Percentiles rank a stretch among this genome's conserved stretches.
phyloP scores from a whole-genome alignment of 2,329 filamentous ascomycete genomes.

The Calonectria fujianensis region DNA sequence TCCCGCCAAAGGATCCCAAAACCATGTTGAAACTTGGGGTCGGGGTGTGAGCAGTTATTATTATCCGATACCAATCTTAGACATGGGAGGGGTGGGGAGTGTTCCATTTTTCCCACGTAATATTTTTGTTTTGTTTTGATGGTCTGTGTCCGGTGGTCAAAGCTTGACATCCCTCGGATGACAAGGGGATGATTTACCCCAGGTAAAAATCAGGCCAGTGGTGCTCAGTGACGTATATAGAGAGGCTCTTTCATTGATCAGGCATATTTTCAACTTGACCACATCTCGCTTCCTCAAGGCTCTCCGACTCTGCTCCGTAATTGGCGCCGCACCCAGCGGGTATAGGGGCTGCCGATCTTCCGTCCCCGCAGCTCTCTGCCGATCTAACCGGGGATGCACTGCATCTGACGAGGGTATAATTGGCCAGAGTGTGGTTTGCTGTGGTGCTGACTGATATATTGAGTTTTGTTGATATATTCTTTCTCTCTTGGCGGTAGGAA shows the following conservation, averaged over 20 bases:
- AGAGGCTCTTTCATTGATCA: background rate
- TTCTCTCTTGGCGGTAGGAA: background rate
- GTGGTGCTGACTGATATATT: background rate
- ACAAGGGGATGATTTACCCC: background rate
- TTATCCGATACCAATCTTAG: background rate
- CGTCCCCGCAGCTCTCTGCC: background rate
- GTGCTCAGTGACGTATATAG: background rate
- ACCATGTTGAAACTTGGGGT: background rate
- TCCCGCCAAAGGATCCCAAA: background rate
- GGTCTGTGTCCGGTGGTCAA: background rate
- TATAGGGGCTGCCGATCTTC: conserved; percentile 3
- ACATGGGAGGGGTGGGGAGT: background rate
- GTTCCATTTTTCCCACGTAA: background rate
- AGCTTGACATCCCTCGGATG: background rate
- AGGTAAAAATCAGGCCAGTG: background rate
- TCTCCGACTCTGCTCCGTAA: background rate
- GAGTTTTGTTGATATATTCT: background rate
- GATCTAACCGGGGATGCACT: background rate
- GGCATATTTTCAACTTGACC: background rate
- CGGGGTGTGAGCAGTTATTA: background rate
- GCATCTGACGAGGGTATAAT: background rate
- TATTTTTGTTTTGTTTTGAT: background rate
- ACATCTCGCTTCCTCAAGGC: background rate
- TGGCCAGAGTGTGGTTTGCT: background rate
- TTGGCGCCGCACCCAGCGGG: background rate